Evolutionary conservation across 2,329 filamentous ascomycete species (phyloP).

Genomic region (Xylaria sp.): DNA sequence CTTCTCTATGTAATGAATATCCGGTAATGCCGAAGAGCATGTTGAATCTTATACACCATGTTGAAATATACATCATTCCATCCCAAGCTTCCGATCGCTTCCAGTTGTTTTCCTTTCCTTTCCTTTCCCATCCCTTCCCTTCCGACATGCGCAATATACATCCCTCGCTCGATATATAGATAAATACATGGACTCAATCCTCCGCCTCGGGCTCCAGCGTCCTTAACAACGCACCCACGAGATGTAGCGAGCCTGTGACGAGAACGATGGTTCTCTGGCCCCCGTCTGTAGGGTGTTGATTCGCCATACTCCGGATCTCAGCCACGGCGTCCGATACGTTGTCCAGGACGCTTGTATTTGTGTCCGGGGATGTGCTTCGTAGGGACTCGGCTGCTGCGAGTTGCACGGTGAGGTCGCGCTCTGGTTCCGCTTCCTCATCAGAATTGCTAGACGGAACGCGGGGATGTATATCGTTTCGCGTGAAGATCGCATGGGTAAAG

Average conservation of each 20-base stretch:
- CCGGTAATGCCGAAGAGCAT: neutral
- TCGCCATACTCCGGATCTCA: conserved; percentile 58
- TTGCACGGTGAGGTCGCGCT: conserved; percentile 69
- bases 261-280: conserved; percentile 66
- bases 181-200: conserved; percentile 41
- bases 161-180: neutral
- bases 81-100: neutral
- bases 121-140: neutral
- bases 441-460: neutral
- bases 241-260: conserved; percentile 84
- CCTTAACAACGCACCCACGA: conserved; percentile 82
- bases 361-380: conserved; percentile 61
- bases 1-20: no score
- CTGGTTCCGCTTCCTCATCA: conserved; percentile 57
- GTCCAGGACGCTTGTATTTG: conserved; percentile 62
- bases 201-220: conserved; percentile 66
- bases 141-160: neutral
- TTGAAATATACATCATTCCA: conserved; percentile 16
- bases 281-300: neutral
- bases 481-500: conserved; percentile 83
- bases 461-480: conserved; percentile 69
- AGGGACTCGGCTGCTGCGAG: conserved; percentile 70
- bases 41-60: conserved; percentile 24
- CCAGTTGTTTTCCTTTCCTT: neutral
- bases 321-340: conserved; percentile 78